Conservation (phyloP, 371 early-diverging fungal species). For the Phascolomyces articulosus region DNA sequence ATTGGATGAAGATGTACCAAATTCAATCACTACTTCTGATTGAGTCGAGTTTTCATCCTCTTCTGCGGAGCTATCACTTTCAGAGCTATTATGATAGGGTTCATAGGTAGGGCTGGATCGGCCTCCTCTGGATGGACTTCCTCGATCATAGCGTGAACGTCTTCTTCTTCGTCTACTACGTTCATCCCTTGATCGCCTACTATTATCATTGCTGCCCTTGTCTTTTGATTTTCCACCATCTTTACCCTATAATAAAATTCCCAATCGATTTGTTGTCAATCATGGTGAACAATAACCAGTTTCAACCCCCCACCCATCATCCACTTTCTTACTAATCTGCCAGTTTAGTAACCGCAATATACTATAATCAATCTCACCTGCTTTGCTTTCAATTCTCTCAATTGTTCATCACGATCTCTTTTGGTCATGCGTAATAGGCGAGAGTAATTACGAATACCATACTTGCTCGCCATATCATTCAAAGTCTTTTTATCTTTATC, state of each 20-base stretch:
- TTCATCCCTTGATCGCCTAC: constrained; percentile 17
- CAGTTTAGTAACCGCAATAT: neutral
- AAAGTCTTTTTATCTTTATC: constrained; percentile 41
- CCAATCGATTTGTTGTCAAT: too few relatives aligned
- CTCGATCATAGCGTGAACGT: constrained; percentile 8
- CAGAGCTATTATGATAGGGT: constrained; percentile 31
- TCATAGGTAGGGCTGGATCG: constrained; percentile 46
- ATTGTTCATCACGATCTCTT: constrained; percentile 46
- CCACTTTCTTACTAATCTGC: neutral
- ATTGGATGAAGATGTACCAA: constrained; percentile 23
- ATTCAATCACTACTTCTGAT: constrained; percentile 39
- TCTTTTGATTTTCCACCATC: constrained; percentile 4
- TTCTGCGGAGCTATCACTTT: constrained; percentile 29
- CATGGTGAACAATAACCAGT: too few relatives aligned
- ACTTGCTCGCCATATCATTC: constrained; percentile 49
- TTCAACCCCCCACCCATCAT: too few relatives aligned
- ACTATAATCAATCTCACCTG: too few relatives aligned
- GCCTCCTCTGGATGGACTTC: constrained; percentile 17
- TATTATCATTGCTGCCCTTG: neutral
- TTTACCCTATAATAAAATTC: neutral
- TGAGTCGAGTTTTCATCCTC: constrained; percentile 14
- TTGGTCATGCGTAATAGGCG: constrained; percentile 46
- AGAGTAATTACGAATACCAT: constrained; percentile 45
- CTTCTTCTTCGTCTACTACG: constrained; percentile 10
- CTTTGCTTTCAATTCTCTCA: constrained; percentile 30